Evolutionary conservation across 805 yeast species (phyloP).

Genomic region (Myxozyma udenii): DNA sequence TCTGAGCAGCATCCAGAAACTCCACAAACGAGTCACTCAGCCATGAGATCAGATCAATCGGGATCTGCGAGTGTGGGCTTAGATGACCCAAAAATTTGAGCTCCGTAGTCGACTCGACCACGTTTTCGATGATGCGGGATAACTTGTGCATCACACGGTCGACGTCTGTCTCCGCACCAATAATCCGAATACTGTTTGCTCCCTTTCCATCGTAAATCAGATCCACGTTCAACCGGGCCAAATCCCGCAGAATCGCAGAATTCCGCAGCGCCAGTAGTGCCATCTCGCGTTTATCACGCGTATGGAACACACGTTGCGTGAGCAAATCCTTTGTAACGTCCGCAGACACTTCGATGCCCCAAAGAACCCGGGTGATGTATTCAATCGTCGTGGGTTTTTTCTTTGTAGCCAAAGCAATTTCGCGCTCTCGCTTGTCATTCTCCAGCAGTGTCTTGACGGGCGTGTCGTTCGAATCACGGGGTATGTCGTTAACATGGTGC

Average conservation of each 20-base stretch:
- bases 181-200: conserved; percentile 2
- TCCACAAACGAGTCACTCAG: conserved; percentile 17
- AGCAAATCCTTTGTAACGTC: conserved; percentile 13
- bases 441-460: neutral
- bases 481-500: neutral
- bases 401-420: neutral
- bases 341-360: conserved; percentile 17
- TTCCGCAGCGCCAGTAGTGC: conserved; percentile 6
- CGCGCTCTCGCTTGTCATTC: neutral
- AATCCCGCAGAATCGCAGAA: conserved; percentile 9
- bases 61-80: neutral
- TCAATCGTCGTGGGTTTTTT: neutral
- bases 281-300: conserved; percentile 13
- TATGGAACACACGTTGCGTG: conserved; percentile 1
- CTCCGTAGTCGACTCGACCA: conserved; percentile 2
- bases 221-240: conserved; percentile 5
- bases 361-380: conserved; percentile 7
- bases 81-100: conserved; percentile 6
- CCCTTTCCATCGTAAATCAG: conserved; percentile 1
- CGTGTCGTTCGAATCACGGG: neutral
- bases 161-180: conserved; percentile 7
- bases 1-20: conserved; percentile 1
- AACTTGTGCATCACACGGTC: conserved; percentile 4
- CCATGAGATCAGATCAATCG: conserved; percentile 13
- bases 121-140: conserved; percentile 2